phyloP scores from a whole-genome alignment of 1,284 basidiomycete species.

The Limonomyces culmigenus region DNA sequence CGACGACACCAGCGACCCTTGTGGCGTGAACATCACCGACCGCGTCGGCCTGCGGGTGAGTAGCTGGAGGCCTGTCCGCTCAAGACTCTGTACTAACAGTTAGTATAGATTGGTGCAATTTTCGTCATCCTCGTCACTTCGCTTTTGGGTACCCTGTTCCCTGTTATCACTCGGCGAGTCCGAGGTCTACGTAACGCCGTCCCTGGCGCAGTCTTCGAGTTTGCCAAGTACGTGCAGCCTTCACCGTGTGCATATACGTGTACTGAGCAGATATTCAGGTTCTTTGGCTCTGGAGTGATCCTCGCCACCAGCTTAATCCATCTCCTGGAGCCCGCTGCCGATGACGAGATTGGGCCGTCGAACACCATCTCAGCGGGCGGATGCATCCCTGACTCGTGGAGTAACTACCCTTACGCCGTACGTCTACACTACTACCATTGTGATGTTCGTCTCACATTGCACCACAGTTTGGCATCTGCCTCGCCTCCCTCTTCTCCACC shows the following conservation, averaged over 20 bases:
- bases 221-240: neutral
- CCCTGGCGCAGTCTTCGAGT: conserved; percentile 62
- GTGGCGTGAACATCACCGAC: too few species aligned
- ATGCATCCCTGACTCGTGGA: conserved; percentile 45
- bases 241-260: too few species aligned
- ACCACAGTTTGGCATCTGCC: conserved; percentile 69
- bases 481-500: conserved; percentile 67
- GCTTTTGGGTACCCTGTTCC: conserved; percentile 63
- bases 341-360: conserved; percentile 57
- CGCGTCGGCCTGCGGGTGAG: too few species aligned
- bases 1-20: too few species aligned
- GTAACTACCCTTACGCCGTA: conserved; percentile 2
- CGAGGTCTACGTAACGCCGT: conserved; percentile 40
- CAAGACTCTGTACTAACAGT: too few species aligned
- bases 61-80: too few species aligned
- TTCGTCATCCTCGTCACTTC: conserved; percentile 75
- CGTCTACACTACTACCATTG: conserved; percentile 1
- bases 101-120: too few species aligned
- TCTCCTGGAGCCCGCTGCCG: conserved; percentile 61
- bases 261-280: conserved; percentile 67
- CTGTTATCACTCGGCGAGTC: conserved; percentile 54
- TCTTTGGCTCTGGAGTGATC: conserved; percentile 90
- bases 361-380: conserved; percentile 51
- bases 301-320: conserved; percentile 90
- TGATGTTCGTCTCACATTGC: conserved; percentile 33